phyloP scores from a whole-genome alignment of 1,284 basidiomycete genomes.

The Irpex sp. region DNA sequence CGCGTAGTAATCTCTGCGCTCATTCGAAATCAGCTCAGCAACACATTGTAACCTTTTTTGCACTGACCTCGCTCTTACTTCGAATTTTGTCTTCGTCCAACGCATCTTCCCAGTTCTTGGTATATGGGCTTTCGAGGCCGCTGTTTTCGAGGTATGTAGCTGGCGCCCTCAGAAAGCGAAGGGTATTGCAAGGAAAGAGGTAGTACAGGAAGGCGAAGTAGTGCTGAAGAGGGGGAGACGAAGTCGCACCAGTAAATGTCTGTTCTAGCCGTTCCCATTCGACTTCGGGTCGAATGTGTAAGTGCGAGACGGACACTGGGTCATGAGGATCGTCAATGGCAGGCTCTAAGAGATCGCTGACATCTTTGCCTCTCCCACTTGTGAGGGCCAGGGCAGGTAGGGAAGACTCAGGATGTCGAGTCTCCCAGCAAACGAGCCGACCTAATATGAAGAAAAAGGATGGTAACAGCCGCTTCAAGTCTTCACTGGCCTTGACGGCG shows the following conservation, averaged over 20 bases:
- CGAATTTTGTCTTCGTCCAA: slow-evolving; percentile 70
- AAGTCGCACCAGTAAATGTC: slow-evolving; percentile 44
- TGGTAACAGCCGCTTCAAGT: slow-evolving; percentile 55
- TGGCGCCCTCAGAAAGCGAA: slow-evolving; percentile 70
- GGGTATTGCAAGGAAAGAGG: slow-evolving; percentile 79
- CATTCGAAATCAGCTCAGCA: slow-evolving; percentile 10
- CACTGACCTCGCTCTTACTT: slow-evolving; percentile 57
- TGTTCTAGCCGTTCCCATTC: slow-evolving; percentile 61
- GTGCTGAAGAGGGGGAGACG: slow-evolving; percentile 50
- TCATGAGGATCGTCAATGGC: slow-evolving; percentile 29
- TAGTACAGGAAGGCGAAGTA: slow-evolving; percentile 83
- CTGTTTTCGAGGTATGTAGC: slow-evolving; percentile 52
- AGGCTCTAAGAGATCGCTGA: slow-evolving; percentile 25
- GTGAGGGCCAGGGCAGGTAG: slow-evolving; percentile 16
- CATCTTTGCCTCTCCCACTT: slow-evolving; percentile 18
- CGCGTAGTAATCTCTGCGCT: slow-evolving; percentile 58
- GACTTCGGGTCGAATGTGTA: slow-evolving; percentile 49
- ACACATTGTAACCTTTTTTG: neutral
- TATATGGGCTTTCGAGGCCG: slow-evolving; percentile 49
- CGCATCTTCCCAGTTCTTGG: slow-evolving; percentile 55
- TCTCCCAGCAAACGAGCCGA: slow-evolving; percentile 67
- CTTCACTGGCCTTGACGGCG: slow-evolving; percentile 53
- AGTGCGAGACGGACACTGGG: slow-evolving; percentile 28
- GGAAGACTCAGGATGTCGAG: slow-evolving; percentile 27
- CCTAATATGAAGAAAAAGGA: slow-evolving; percentile 59